phyloP scores from a whole-genome alignment of 495 filamentous ascomycete species.

The Podospora conica region DNA sequence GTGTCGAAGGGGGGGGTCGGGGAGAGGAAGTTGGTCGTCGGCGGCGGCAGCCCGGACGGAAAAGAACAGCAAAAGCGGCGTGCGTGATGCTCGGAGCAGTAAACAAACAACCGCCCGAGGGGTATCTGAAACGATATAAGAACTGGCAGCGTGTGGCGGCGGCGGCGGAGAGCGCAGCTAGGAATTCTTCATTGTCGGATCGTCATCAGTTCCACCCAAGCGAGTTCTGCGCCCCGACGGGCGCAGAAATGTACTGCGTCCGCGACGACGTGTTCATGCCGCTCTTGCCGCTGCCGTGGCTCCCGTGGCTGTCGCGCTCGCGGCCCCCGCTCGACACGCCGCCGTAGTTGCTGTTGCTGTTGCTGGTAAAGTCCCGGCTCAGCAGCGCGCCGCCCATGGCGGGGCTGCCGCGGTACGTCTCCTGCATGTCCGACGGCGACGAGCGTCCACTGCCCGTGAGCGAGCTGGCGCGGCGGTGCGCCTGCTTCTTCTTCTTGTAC shows the following conservation, averaged over 20 bases:
- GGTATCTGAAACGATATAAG: conserved; percentile 47
- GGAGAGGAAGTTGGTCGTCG: neutral
- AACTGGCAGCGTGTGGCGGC: conserved; percentile 14
- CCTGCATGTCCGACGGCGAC: conserved; percentile 44
- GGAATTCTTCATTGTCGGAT: conserved; percentile 26
- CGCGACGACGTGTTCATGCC: conserved; percentile 68
- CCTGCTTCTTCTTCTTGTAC: conserved; percentile 80
- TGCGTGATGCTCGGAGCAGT: conserved; percentile 10
- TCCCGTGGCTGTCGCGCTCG: conserved; percentile 32
- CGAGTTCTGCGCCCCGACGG: conserved; percentile 95
- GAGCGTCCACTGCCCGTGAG: conserved; percentile 37
- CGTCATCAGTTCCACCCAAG: conserved; percentile 87
- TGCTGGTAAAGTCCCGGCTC: conserved; percentile 41
- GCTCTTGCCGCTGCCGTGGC: conserved; percentile 55
- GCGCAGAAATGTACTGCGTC: conserved; percentile 65
- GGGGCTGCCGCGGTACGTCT: conserved; percentile 53
- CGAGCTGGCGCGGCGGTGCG: conserved; percentile 73
- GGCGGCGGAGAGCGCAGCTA: conserved; percentile 9
- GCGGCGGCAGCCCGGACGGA: conserved; percentile 8
- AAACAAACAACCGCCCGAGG: conserved; percentile 29
- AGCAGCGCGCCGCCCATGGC: conserved; percentile 49
- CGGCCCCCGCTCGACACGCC: conserved; percentile 40
- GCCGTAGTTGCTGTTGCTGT: conserved; percentile 37
- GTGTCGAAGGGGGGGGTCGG: neutral
- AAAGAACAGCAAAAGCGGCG: conserved; percentile 10